A percentile compares a stretch with the other conserved stretches of the same genome.
Conservation (phyloP, 768 basidiomycete genomes). For the Boletus reticuloceps region DNA sequence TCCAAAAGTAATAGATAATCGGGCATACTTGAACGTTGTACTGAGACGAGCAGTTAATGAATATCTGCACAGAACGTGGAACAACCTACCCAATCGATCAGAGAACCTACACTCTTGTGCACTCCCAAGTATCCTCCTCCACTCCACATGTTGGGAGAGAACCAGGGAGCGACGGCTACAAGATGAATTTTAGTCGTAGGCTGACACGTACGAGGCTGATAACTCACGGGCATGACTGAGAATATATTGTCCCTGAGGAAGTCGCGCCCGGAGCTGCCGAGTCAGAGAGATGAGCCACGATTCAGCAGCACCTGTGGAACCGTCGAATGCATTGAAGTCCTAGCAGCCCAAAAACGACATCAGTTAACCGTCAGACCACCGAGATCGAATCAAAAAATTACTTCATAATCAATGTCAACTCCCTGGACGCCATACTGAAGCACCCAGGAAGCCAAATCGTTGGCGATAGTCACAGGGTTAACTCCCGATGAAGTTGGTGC, state of each 20-base stretch:
- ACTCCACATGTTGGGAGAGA: slow-evolving; percentile 31
- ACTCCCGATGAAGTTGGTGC: slow-evolving; percentile 39
- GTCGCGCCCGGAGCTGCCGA: slow-evolving; percentile 25
- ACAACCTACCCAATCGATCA: slow-evolving; percentile 44
- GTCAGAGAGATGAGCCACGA: slow-evolving; percentile 32
- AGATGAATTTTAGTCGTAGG: neutral
- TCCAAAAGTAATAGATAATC: no score
- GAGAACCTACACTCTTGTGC: slow-evolving; percentile 35
- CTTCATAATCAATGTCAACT: slow-evolving; percentile 53
- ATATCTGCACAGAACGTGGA: neutral
- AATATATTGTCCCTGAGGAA: slow-evolving; percentile 31
- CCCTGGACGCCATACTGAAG: slow-evolving; percentile 45
- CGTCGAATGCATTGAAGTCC: slow-evolving; percentile 35
- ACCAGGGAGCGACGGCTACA: slow-evolving; percentile 45
- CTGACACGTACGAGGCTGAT: no score
- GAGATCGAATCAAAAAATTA: neutral
- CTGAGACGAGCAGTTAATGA: slow-evolving; percentile 14
- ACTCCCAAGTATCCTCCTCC: slow-evolving; percentile 42
- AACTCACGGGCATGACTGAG: slow-evolving; percentile 35
- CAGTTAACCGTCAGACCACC: neutral
- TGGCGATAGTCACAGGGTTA: slow-evolving; percentile 37
- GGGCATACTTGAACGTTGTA: slow-evolving; percentile 40
- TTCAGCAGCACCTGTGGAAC: slow-evolving; percentile 25
- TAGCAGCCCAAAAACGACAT: neutral
- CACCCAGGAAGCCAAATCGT: slow-evolving; percentile 43